Conservation (phyloP, 176 grass and related monocot species). For the Puya raimondii region DNA sequence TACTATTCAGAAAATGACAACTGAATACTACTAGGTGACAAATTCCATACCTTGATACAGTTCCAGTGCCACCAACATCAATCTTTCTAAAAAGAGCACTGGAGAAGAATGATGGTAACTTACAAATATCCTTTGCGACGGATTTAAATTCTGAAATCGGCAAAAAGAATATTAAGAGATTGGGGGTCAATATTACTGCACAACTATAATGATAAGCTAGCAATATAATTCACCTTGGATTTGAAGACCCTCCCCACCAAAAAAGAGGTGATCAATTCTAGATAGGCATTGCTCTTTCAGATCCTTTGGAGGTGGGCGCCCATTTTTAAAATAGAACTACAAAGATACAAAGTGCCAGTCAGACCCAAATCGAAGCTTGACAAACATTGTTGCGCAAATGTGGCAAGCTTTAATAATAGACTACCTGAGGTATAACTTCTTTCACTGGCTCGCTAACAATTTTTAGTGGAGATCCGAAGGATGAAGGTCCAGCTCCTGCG, state of each 20-base stretch:
- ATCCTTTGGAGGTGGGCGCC: conserved; percentile 68
- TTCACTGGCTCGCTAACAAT: conserved; percentile 85
- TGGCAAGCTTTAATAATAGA: not conserved
- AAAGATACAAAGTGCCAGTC: conserved; percentile 15
- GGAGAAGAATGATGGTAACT: conserved; percentile 84
- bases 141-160: conserved; percentile 71
- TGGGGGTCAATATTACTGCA: not conserved
- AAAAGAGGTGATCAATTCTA: conserved; percentile 86
- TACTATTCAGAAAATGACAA: not conserved
- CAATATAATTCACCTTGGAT: conserved; percentile 47
- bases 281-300: conserved; percentile 89
- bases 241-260: conserved; percentile 81
- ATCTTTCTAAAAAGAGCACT: conserved; percentile 85
- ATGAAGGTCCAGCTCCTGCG: conserved; percentile 53
- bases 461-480: conserved; percentile 95
- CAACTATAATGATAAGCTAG: conserved; percentile 8
- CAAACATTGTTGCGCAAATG: not conserved
- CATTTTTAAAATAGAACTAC: conserved; percentile 97
- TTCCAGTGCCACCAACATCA: conserved; percentile 60
- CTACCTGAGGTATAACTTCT: conserved; percentile 96
- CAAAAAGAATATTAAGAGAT: conserved; percentile 30
- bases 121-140: conserved; percentile 93
- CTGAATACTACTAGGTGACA: not conserved
- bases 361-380: conserved; percentile 9
- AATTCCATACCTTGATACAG: conserved; percentile 55